Evolutionary conservation across 2,329 filamentous ascomycete genomes (phyloP), one percentile per base, ranked within the genome.

Genomic region (Phialemoniopsis sp.): DNA sequence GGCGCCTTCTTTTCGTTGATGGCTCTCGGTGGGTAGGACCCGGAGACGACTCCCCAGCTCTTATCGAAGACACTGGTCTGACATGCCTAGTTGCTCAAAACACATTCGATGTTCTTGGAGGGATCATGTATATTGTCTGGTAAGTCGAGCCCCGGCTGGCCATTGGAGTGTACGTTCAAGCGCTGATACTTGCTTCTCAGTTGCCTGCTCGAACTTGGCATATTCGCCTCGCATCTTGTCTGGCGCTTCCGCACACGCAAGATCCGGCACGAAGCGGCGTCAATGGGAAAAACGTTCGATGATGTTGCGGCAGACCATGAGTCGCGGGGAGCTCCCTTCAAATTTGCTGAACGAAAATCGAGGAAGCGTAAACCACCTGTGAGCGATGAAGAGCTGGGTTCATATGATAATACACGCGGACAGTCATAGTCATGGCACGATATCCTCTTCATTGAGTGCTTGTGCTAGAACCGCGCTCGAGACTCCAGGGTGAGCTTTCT

Each of bases 1-100:
- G 80, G 80, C 3, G 80, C 78, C 1, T 68, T 83, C 41, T 82
- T 84, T 54, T 82, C 78, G 0, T 65, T 83, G 16, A 71, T 83
- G 66, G 76, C 79, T 2, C 57, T 82, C 9, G 73, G 74, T 76
- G 62, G 19, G 67, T 45, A 18, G 30, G 10, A n/a, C 12, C 13
- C 1, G 10, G 8, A 21, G 13, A 2, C 9, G 17, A 9, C n/a
- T 4, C 8, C 5, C 26, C 15, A 13, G 17, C 8, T 18, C 19
- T 21, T 26, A 12, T 10, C 8, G 32, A 15, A 17, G 17, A 9
- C 34, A n/a, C 47, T 47, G 37, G 52, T 30, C 29, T 19, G 31
- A 18, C 4, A 26, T 10, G 10, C 21, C 43, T 16, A 75, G 78
- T 73, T 33, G 76, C 73, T 1, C 78, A 84, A 49, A 67, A 74